Conservation (phyloP, 75 land plant genomes). For the Pinus tabuliformis region DNA sequence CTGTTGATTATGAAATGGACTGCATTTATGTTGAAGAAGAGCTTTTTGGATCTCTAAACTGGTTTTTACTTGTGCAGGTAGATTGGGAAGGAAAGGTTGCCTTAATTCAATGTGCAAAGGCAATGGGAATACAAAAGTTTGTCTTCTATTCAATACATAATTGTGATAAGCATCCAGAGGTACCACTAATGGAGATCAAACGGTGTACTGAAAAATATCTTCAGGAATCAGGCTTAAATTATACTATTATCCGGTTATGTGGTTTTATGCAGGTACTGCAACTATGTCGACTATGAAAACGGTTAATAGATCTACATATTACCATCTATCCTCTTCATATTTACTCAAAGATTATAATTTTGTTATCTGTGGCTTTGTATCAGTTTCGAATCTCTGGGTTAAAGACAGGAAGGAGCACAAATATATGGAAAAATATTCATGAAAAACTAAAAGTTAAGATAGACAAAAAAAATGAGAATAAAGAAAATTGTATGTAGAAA, state of each 20-base stretch:
- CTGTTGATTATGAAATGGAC: neutral
- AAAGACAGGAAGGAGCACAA: no score
- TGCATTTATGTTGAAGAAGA: neutral
- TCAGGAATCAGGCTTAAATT: constrained; percentile 79
- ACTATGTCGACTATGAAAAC: no score
- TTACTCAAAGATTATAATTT: no score
- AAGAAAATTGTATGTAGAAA: no score
- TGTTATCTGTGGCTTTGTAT: no score
- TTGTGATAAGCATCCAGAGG: constrained; percentile 99
- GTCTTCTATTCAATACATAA: constrained; percentile 97
- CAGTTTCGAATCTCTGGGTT: no score
- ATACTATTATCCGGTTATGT: constrained; percentile 80
- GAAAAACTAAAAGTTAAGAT: no score
- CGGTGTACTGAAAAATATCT: constrained; percentile 94
- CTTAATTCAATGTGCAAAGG: constrained; percentile 97
- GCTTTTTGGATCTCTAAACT: neutral
- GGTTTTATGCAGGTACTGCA: constrained; percentile 96
- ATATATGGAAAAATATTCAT: no score
- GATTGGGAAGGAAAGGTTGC: constrained; percentile 99
- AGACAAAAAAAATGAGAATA: no score
- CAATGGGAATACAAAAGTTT: constrained; percentile 98
- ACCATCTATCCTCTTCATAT: no score
- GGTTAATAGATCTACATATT: no score
- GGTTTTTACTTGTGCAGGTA: constrained; percentile 58
- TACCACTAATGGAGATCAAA: constrained; percentile 99